These are phyloP conservation scores for Agrocybe praecox DNA, from an alignment of 768 basidiomycete species.

Conservation along the genomic window DNA sequence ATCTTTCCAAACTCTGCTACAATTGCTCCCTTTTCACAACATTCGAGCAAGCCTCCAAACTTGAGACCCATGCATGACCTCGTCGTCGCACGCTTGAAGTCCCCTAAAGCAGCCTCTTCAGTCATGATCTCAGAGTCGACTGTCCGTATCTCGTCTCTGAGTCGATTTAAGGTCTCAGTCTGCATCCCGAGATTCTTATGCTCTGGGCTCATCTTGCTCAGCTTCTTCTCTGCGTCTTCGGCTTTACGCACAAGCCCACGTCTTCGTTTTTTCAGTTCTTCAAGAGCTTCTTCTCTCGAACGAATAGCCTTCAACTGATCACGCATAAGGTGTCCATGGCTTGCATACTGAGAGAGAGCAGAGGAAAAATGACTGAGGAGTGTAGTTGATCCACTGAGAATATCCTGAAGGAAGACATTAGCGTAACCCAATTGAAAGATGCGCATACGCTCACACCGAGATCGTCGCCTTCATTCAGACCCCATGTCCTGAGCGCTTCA, in stretches of 20 bases:
- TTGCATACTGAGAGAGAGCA: conserved; percentile 70
- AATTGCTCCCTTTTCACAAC: conserved; percentile 79
- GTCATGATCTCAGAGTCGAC: conserved; percentile 84
- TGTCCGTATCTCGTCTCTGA: conserved; percentile 75
- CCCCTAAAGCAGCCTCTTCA: conserved; percentile 79
- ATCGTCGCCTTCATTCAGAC: conserved; percentile 81
- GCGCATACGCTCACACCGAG: conserved; percentile 56
- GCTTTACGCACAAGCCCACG: conserved; percentile 69
- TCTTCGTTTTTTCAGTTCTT: conserved; percentile 72
- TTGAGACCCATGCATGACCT: conserved; percentile 79
- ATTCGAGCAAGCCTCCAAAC: conserved; percentile 85
- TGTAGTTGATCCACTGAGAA: conserved; percentile 67
- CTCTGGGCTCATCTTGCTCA: conserved; percentile 87
- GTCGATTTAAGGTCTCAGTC: conserved; percentile 66
- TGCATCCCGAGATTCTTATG: conserved; percentile 82
- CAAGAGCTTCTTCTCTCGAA: conserved; percentile 81
- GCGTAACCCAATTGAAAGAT: conserved; percentile 4
- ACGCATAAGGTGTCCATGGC: conserved; percentile 69
- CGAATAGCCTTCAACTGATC: conserved; percentile 82
- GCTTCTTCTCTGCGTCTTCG: conserved; percentile 84
- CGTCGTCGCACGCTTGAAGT: conserved; percentile 77
- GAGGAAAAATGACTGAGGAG: conserved; percentile 68
- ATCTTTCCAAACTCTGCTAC: conserved; percentile 58
- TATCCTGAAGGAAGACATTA: conserved; percentile 52
- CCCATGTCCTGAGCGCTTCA: conserved; percentile 76